Evolutionary conservation across 176 grass and related monocot species (phyloP), one percentile per base, ranked within the genome.

Genomic region (Phragmites australis): DNA sequence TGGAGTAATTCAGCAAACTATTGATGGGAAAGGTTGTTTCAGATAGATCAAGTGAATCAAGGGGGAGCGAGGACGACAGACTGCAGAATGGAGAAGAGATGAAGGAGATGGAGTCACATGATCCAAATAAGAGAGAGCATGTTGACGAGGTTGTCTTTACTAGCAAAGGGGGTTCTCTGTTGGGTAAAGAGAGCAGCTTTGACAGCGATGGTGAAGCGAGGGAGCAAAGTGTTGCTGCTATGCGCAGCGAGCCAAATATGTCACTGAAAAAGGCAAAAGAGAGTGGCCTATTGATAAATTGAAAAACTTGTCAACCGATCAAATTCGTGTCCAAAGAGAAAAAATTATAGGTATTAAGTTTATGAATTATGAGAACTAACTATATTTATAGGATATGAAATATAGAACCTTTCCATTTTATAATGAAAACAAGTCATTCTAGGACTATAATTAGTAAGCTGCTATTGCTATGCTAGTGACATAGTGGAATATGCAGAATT

Each of bases 351-450:
- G 23, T 22, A 42, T 70, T 46, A 18, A 22, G 21, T 60, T 60
- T 62, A 16, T 31, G 47, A 83, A 54, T 40, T 52, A 29, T 74
- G 57, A 52, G 16, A 73, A 51, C 16, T 26, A 1, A 50, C n/a
- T n/a, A n/a, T n/a, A n/a, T n/a, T 19, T 37, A 9, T 39, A 59
- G 41, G 31, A n/a, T n/a, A 19, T 67, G 10, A 44, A 74, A 9
- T 57, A 48, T 37, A 55, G 17, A 63, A 18, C 21, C 45, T 76
- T 84, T 47, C 57, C 39, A 75, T 65, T 74, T 46, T 80, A 17
- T 41, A 34, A 18, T 19, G 29, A n/a, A n/a, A 68, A 40, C 51
- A 59, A n/a, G 57, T 40, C 49, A 39, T 77, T 6, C 22, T 68
- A 57, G 26, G 26, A 12, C 21, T 34, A 18, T 1, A 84, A 48